Evolutionary conservation across 2,329 filamentous ascomycete species (phyloP), one percentile per base, ranked within the genome.

Genomic region (Aschersonia sp.): DNA sequence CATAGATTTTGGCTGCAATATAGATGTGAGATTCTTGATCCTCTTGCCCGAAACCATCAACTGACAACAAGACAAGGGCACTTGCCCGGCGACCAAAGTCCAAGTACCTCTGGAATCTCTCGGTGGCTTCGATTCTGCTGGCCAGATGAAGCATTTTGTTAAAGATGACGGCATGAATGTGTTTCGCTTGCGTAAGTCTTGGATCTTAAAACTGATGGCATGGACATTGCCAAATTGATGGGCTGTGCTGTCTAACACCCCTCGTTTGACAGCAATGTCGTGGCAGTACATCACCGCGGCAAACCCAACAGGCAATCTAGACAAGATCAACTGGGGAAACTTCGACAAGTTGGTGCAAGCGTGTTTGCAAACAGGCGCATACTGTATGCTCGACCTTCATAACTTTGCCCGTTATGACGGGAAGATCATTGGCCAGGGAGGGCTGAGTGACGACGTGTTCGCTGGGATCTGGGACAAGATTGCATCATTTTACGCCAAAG

Each of bases 381-480:
- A 68, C 51, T 82, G 78, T 58, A 74, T 81, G 55, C 65, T 82
- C 47, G 77, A 81, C 49, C 59, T 76, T 31, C 72, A 77, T 63
- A 77, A 76, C 59, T 77, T 69, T 61, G 78, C 71, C 0, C 70
- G 79, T 44, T 83, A 74, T 69, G 73, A 84, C 53, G 74, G 74
- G 11, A 61, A 62, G 3, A 77, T 84, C 52, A 73, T 84, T 48
- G 81, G 80, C 1, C 79, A 84, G 56, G 79, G 78, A 29, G 80
- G 79, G 0, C 78, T 79, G 0, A 71, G 70, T 0, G 71, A 83
- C 56, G 73, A 70, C 9, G 62, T 77, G 11, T 78, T 83, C 53
- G 73, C 69, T 4, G 64, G 63, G 41, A 61, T 84, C 5, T 84
- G 81, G 81, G 60, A 57, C 1, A 66, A 74, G 49, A 59, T 80